Percentiles rank a stretch among this genome's conserved stretches.
phyloP scores from a whole-genome alignment of 176 grass and related monocot species.

The Rhipidocladum racemiflorum region DNA sequence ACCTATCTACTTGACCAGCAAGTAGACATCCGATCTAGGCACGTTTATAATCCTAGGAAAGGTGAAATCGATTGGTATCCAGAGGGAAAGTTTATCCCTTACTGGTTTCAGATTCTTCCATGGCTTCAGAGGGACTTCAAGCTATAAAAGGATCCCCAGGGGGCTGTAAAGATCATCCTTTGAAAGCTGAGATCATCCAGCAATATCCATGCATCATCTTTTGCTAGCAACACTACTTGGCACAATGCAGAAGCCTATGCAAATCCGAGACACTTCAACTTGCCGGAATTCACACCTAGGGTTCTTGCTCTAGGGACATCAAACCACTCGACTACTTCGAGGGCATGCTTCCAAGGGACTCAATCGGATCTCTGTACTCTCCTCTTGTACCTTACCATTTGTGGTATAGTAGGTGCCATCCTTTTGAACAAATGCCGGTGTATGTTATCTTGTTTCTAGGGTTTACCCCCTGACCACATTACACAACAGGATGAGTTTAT shows the following conservation, averaged over 20 bases:
- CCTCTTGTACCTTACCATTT: neutral
- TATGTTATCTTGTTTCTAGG: no score
- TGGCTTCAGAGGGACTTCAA: neutral
- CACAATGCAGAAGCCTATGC: neutral
- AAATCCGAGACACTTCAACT: neutral
- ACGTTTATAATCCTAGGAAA: neutral
- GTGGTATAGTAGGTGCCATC: neutral
- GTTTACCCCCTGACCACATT: no score
- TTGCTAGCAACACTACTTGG: neutral
- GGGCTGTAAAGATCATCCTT: neutral
- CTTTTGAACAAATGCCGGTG: neutral
- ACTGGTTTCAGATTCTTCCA: neutral
- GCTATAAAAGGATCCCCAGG: neutral
- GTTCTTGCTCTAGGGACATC: neutral
- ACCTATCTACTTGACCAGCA: constrained; percentile 2
- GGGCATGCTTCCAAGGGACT: neutral
- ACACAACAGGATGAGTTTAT: no score
- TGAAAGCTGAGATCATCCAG: neutral
- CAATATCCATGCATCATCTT: neutral
- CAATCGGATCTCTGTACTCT: neutral
- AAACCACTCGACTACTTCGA: neutral
- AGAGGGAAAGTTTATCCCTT: neutral
- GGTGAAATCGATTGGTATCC: neutral
- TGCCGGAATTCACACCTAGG: neutral
- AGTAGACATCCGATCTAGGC: neutral